These are phyloP conservation scores for Polygonum maritimum DNA, from an alignment of 148 eudicot genomes.

Conservation along the genomic window DNA sequence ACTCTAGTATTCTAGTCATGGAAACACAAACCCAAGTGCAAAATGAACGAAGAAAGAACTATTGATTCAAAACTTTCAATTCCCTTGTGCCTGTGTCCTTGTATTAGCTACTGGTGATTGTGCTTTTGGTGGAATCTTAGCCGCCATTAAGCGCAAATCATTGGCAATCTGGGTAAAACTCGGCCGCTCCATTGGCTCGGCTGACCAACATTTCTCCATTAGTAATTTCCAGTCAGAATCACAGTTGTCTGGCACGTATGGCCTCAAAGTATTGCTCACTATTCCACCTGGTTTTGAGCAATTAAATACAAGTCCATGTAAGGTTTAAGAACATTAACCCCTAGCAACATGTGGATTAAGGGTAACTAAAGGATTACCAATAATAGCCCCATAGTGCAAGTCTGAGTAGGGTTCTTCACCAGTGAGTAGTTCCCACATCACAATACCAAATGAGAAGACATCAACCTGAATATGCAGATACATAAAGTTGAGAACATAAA, in stretches of 20 bases:
- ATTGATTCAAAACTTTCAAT: background rate
- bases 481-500: background rate
- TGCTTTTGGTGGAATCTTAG: constrained; percentile 55
- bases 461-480: constrained; percentile 11
- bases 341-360: background rate
- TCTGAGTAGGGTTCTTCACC: constrained; percentile 9
- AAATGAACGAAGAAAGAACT: background rate
- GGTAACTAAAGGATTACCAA: constrained; percentile 3
- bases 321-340: background rate
- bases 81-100: constrained; percentile 13
- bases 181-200: constrained; percentile 80
- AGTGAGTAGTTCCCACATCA: constrained; percentile 13
- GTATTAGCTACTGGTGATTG: constrained; percentile 30
- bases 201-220: constrained; percentile 94
- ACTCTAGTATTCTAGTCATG: background rate
- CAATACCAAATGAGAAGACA: constrained; percentile 16
- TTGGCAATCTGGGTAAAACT: constrained; percentile 70
- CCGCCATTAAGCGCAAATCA: constrained; percentile 57
- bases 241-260: constrained; percentile 65
- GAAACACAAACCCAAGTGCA: background rate
- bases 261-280: constrained; percentile 86
- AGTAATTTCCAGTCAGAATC: constrained; percentile 74
- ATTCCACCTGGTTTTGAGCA: constrained; percentile 54
- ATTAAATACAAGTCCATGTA: background rate
- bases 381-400: constrained; percentile 11